Conservation (phyloP, 176 grass and related monocot species). For the Typha latifolia region DNA sequence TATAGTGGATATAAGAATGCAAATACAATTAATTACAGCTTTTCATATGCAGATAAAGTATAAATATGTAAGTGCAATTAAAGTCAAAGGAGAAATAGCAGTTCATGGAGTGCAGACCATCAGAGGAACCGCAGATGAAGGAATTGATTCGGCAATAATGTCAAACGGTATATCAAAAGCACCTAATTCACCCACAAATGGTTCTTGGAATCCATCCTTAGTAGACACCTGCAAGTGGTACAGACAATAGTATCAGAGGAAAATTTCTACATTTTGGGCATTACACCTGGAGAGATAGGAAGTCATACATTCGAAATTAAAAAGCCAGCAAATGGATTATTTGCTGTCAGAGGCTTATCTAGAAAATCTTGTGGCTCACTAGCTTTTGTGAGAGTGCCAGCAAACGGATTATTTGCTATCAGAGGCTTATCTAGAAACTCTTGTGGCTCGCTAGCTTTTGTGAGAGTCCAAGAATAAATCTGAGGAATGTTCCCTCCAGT, state of each 20-base stretch:
- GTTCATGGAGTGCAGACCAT: conserved; percentile 20
- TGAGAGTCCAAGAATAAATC: background rate
- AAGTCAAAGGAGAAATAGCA: background rate
- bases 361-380: conserved; percentile 16
- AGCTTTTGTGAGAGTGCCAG: conserved; percentile 8
- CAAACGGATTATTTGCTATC: conserved; percentile 20
- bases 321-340: conserved; percentile 36
- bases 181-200: conserved; percentile 26
- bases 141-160: conserved; percentile 24
- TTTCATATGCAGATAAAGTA: background rate
- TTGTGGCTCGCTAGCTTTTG: conserved; percentile 19
- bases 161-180: conserved; percentile 22
- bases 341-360: conserved; percentile 8
- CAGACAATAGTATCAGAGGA: background rate
- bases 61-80: background rate
- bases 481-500: conserved; percentile 21
- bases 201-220: conserved; percentile 23
- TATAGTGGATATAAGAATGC: background rate
- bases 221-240: conserved; percentile 29
- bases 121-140: conserved; percentile 20
- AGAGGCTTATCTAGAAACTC: conserved; percentile 14
- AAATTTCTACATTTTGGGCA: background rate
- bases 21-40: conserved; percentile 5
- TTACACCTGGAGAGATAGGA: background rate
- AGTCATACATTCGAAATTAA: conserved; percentile 31